Evolutionary conservation across 2,329 filamentous ascomycete genomes (phyloP).

Genomic region (Fusarium abutilonis): DNA sequence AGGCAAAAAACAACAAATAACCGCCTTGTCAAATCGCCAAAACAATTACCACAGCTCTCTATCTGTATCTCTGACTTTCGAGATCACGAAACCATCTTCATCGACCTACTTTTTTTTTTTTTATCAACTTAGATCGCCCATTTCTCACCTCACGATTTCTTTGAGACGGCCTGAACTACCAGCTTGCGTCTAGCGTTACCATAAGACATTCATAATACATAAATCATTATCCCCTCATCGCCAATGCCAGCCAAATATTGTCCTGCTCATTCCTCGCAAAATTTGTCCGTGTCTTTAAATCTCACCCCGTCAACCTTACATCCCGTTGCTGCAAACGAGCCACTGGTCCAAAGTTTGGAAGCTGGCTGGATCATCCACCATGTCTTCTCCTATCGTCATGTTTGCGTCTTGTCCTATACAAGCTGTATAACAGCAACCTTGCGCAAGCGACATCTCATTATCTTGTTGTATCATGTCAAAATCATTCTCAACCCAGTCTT

Average conservation of each 20-base stretch:
- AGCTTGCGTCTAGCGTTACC: conserved; percentile 9
- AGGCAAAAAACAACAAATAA: conserved; percentile 20
- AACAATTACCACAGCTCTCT: neutral
- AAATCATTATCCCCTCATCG: conserved; percentile 6
- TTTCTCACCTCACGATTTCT: conserved; percentile 1
- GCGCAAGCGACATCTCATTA: neutral
- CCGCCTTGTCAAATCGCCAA: neutral
- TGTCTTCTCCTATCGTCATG: neutral
- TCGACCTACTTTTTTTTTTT: neutral
- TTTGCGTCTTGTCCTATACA: neutral
- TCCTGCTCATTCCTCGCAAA: neutral
- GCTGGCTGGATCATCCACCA: conserved; percentile 6
- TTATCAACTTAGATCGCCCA: neutral
- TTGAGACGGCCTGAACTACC: neutral
- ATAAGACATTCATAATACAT: conserved; percentile 28
- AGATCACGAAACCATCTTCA: neutral
- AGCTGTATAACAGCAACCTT: neutral
- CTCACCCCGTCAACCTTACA: neutral
- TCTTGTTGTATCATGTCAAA: neutral
- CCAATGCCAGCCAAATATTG: neutral
- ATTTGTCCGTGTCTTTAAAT: neutral
- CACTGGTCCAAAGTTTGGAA: conserved; percentile 38
- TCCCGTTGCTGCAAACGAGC: conserved; percentile 12
- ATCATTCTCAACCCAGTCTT: neutral
- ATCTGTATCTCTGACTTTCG: neutral